These are phyloP conservation scores for Plasmodiophora brassicae DNA, from an alignment of 208 protist genomes.

Conservation along the genomic window DNA sequence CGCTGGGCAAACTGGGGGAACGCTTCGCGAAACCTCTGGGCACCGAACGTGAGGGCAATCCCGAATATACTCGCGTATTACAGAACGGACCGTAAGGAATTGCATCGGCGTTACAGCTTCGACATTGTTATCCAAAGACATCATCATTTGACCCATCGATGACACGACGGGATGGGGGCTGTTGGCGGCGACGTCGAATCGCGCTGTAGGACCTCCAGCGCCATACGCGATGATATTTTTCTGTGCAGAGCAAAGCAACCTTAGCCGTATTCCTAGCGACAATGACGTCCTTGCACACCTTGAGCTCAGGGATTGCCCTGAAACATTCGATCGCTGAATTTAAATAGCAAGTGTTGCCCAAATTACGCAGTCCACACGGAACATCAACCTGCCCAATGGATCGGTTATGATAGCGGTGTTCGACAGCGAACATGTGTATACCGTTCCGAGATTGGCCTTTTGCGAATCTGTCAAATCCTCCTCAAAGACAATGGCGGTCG, in stretches of 20 bases:
- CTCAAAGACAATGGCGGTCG: slow-evolving; percentile 24
- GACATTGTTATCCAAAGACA: background rate
- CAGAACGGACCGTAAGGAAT: background rate
- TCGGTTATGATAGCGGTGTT: background rate
- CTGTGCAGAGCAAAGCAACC: background rate
- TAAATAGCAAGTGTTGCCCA: slow-evolving; percentile 41
- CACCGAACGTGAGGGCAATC: background rate
- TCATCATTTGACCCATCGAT: slow-evolving; percentile 31
- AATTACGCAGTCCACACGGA: slow-evolving; percentile 30
- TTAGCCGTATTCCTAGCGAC: too few species aligned
- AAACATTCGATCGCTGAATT: slow-evolving; percentile 42
- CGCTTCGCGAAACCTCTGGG: slow-evolving; percentile 6
- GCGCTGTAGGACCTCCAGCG: background rate
- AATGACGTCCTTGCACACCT: too few species aligned
- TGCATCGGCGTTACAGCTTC: slow-evolving; percentile 13
- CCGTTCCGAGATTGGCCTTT: slow-evolving; percentile 29
- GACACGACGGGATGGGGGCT: background rate
- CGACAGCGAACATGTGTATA: background rate
- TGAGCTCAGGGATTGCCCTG: slow-evolving; percentile 24
- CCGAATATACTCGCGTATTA: background rate
- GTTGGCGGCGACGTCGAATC: background rate
- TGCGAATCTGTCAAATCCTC: slow-evolving; percentile 37
- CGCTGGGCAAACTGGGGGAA: slow-evolving; percentile 38
- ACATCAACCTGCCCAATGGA: background rate
- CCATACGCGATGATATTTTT: background rate